These are phyloP conservation scores for Globisporangium radiosum DNA, from an alignment of 352 stramenopile species.

Conservation along the genomic window DNA sequence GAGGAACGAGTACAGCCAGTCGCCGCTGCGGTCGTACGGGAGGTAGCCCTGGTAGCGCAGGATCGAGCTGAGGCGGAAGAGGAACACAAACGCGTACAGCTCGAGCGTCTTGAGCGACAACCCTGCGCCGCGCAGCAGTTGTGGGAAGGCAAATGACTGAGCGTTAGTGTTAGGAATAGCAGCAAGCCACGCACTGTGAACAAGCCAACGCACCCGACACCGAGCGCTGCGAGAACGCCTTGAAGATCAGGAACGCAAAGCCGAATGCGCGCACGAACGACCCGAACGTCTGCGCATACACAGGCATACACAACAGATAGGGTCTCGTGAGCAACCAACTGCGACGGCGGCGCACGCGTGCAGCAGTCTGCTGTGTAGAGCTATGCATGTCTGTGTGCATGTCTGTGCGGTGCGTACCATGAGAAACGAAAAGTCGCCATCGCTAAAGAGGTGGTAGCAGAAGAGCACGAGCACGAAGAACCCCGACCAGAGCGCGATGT, in stretches of 20 bases:
- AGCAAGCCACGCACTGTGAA: no score
- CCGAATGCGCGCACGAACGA: conserved; percentile 86
- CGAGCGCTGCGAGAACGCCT: conserved; percentile 90
- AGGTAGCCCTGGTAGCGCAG: conserved; percentile 97
- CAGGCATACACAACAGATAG: background rate
- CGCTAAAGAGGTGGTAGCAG: conserved; percentile 95
- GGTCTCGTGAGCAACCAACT: background rate
- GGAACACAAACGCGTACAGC: conserved; percentile 95
- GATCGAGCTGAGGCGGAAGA: conserved; percentile 96
- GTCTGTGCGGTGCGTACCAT: conserved; percentile 62
- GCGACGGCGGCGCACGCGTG: background rate
- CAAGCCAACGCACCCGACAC: conserved; percentile 46
- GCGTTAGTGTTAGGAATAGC: no score
- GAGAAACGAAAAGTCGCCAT: conserved; percentile 98
- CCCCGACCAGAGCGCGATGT: conserved; percentile 94
- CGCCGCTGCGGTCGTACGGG: conserved; percentile 90
- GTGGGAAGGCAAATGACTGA: no score
- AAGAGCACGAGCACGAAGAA: conserved; percentile 94
- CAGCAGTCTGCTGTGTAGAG: no score
- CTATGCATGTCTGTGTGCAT: no score
- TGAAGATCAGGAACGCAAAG: conserved; percentile 93
- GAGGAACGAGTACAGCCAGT: conserved; percentile 98
- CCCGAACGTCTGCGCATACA: conserved; percentile 75
- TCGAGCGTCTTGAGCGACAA: conserved; percentile 97
- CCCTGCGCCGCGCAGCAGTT: conserved; percentile 19